A percentile compares a stretch with the other conserved stretches of the same genome.
phyloP scores from a whole-genome alignment of 768 basidiomycete species.

The Calocybe cyanea region DNA sequence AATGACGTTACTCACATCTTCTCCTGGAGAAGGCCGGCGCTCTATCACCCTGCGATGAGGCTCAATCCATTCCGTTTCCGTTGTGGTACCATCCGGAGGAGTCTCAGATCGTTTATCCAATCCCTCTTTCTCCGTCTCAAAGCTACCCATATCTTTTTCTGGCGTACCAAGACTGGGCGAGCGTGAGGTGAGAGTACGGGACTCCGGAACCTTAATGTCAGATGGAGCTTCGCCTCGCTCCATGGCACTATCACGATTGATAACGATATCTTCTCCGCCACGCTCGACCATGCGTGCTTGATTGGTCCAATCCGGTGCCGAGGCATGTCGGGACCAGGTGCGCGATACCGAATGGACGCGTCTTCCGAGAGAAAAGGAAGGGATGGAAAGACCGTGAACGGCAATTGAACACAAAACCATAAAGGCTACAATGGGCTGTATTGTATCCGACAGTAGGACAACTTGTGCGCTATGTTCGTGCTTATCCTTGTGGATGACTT shows the following conservation, averaged over 20 bases:
- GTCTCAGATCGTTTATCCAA: constrained; percentile 26
- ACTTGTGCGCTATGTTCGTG: constrained; percentile 52
- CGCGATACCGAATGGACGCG: constrained; percentile 88
- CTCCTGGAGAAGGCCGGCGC: constrained; percentile 49
- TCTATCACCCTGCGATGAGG: constrained; percentile 68
- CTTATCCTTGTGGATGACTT: constrained; percentile 43
- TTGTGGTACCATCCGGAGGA: constrained; percentile 42
- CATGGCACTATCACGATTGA: constrained; percentile 73
- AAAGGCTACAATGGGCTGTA: constrained; percentile 93
- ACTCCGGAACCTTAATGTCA: constrained; percentile 13
- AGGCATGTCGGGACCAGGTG: constrained; percentile 84
- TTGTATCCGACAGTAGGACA: constrained; percentile 64
- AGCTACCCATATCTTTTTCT: constrained; percentile 15
- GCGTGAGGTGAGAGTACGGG: constrained; percentile 9
- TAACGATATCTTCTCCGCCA: constrained; percentile 68
- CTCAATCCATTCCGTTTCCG: constrained; percentile 63
- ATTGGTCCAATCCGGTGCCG: constrained; percentile 77
- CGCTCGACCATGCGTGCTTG: constrained; percentile 68
- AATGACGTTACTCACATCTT: constrained; percentile 50
- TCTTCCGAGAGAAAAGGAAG: constrained; percentile 87
- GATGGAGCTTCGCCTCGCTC: constrained; percentile 30
- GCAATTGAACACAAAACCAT: constrained; percentile 91
- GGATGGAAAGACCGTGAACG: constrained; percentile 88
- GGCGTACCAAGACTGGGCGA: constrained; percentile 14
- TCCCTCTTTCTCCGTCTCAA: constrained; percentile 10